Evolutionary conservation across 1,139 yeast genomes (phyloP).

Genomic region (Diutina pseudorugosa): DNA sequence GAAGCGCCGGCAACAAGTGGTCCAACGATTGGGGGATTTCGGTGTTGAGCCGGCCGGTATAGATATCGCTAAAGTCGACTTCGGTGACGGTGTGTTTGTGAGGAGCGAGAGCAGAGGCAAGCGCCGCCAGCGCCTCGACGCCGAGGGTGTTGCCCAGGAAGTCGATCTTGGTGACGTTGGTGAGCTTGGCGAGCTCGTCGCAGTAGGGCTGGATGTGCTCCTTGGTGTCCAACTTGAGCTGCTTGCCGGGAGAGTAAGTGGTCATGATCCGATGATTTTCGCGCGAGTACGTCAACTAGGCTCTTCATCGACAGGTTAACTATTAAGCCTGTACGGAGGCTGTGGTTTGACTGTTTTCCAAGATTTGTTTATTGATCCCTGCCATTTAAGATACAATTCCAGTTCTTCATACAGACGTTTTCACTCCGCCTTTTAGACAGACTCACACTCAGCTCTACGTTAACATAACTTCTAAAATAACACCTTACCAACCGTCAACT

Average conservation of each 20-base stretch:
- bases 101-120: conserved; percentile 48
- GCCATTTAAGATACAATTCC: too few species aligned
- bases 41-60: conserved; percentile 87
- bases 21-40: conserved; percentile 84
- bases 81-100: conserved; percentile 43
- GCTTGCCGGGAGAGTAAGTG: conserved; percentile 39
- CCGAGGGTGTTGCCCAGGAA: conserved; percentile 93
- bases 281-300: too few species aligned
- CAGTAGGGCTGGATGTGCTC: conserved; percentile 63
- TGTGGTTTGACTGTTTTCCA: too few species aligned
- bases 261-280: not conserved
- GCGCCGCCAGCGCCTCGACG: conserved; percentile 67
- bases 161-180: conserved; percentile 46
- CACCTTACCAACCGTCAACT: too few species aligned
- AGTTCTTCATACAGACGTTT: too few species aligned
- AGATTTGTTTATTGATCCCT: too few species aligned
- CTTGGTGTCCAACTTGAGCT: conserved; percentile 58
- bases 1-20: conserved; percentile 58
- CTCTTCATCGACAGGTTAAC: too few species aligned
- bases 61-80: conserved; percentile 79
- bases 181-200: conserved; percentile 33
- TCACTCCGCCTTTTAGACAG: too few species aligned
- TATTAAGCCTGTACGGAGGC: too few species aligned
- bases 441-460: too few species aligned
- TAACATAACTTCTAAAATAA: too few species aligned